Percentiles rank a stretch among this genome's conserved stretches.
Evolutionary conservation across 2,329 filamentous ascomycete species (phyloP).

Genomic region (Colletotrichum theobromicola): DNA sequence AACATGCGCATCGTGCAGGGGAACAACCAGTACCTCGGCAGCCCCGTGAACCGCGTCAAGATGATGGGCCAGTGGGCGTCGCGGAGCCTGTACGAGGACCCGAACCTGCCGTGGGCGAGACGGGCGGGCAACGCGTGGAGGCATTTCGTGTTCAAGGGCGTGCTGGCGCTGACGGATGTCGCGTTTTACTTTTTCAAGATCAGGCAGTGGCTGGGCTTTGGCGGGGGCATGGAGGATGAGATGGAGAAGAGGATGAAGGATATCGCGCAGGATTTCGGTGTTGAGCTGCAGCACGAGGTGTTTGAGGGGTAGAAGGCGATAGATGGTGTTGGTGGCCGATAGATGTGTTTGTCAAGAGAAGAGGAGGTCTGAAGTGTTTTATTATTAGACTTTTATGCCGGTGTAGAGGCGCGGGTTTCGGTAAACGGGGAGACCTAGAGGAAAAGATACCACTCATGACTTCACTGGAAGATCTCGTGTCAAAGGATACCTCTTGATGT

Average conservation of each 20-base stretch:
- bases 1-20: slow-evolving; percentile 93
- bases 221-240: slow-evolving; percentile 91
- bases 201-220: slow-evolving; percentile 76
- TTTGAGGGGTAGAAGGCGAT: slow-evolving; percentile 74
- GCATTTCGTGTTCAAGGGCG: slow-evolving; percentile 82
- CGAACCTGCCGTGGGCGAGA: slow-evolving; percentile 65
- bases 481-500: accelerated
- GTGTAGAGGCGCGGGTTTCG: not conserved
- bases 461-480: not conserved
- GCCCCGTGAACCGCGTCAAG: slow-evolving; percentile 90
- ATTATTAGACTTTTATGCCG: not conserved
- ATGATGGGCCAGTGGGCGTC: slow-evolving; percentile 93
- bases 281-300: slow-evolving; percentile 86
- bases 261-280: slow-evolving; percentile 89
- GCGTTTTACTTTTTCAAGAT: slow-evolving; percentile 84
- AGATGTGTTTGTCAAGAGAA: not conserved
- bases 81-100: slow-evolving; percentile 78
- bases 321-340: not conserved
- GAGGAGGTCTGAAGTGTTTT: not conserved
- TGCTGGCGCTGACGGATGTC: slow-evolving; percentile 78
- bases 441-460: not conserved
- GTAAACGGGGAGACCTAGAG: not conserved
- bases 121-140: slow-evolving; percentile 73
- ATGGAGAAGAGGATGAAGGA: slow-evolving; percentile 86
- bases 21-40: slow-evolving; percentile 90